Evolutionary conservation across 1,139 yeast species (phyloP).

Genomic region (Debaryomyces udenii): DNA sequence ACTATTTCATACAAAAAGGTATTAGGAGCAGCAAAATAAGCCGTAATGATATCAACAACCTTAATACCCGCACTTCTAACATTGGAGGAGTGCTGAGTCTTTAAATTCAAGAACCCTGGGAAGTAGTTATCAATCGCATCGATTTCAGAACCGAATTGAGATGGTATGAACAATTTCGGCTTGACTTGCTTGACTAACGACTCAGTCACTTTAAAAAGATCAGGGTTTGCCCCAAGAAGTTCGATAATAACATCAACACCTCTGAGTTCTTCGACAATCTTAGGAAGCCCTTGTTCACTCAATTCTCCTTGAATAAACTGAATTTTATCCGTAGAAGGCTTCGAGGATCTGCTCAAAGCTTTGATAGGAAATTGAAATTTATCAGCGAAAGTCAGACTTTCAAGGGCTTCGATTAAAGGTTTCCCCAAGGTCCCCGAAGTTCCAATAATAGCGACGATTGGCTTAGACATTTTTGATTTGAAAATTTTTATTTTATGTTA

Average conservation of each 20-base stretch:
- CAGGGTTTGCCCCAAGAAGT: constrained; percentile 29
- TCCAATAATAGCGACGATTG: constrained; percentile 56
- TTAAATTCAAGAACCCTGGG: constrained; percentile 40
- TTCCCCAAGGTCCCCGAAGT: constrained; percentile 54
- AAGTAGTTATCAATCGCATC: constrained; percentile 24
- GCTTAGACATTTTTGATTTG: constrained; percentile 28
- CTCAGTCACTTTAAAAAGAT: constrained; percentile 27
- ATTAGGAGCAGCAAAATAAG: constrained; percentile 49
- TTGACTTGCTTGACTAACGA: constrained; percentile 40
- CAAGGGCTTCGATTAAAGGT: constrained; percentile 48
- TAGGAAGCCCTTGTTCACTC: constrained; percentile 26
- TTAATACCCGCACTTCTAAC: constrained; percentile 53
- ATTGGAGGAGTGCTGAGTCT: constrained; percentile 40
- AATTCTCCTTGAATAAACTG: constrained; percentile 41
- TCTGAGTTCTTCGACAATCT: constrained; percentile 33
- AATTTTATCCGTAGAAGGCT: constrained; percentile 39
- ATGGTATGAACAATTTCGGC: constrained; percentile 60
- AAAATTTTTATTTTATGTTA: too few relatives aligned
- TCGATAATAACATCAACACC: constrained; percentile 58
- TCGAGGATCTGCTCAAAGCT: constrained; percentile 51
- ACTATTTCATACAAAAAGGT: constrained; percentile 36
- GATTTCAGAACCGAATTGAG: constrained; percentile 61
- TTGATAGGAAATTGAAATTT: constrained; percentile 53
- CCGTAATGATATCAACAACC: constrained; percentile 50
- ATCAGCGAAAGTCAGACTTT: constrained; percentile 43